Evolutionary conservation across 805 yeast species (phyloP).

Genomic region (Lipomyces orientalis): DNA sequence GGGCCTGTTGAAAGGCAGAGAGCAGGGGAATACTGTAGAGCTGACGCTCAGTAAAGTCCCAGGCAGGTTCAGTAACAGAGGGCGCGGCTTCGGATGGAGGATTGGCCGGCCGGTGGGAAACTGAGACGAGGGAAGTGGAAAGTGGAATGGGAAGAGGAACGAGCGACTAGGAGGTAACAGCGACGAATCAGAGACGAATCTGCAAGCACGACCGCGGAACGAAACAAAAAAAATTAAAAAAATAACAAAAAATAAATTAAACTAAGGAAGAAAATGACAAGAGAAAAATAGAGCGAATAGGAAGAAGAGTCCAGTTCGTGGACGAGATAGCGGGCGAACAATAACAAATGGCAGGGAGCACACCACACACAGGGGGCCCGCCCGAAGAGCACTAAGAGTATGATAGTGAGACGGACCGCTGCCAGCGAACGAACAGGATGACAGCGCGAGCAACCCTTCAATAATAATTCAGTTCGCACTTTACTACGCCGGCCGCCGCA

Average conservation of each 20-base stretch:
- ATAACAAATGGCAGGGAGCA: constrained; percentile 3
- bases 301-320: background rate
- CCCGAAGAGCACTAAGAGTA: background rate
- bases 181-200: background rate
- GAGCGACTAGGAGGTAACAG: background rate
- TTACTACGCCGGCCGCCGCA: background rate
- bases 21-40: background rate
- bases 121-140: no score
- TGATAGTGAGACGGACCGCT: background rate
- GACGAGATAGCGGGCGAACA: background rate
- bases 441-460: background rate
- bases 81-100: background rate
- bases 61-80: background rate
- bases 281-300: background rate
- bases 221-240: background rate
- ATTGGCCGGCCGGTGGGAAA: no score
- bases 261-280: background rate
- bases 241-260: background rate
- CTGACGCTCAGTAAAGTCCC: background rate
- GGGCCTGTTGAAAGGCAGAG: background rate
- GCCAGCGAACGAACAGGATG: background rate
- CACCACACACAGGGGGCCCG: background rate
- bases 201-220: background rate
- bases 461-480: background rate
- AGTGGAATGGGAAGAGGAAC: no score